Percentiles rank a stretch among this genome's conserved stretches.
Evolutionary conservation across 352 stramenopile genomes (phyloP).

Genomic region (Pythium utonaiense): DNA sequence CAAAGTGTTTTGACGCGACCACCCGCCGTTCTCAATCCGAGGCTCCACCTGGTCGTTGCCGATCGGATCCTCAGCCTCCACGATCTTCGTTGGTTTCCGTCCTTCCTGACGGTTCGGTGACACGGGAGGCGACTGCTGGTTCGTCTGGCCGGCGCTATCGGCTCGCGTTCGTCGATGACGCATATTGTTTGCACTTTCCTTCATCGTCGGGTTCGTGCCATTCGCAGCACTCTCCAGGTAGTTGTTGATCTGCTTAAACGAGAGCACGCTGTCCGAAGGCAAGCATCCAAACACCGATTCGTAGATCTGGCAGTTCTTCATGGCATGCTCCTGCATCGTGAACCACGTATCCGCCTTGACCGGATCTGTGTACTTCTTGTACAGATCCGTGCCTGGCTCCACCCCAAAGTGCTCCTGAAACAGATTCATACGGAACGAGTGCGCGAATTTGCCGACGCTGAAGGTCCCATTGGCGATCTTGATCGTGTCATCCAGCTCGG

Average conservation of each 20-base stretch:
- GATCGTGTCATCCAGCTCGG: conserved; percentile 56
- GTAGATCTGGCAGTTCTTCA: conserved; percentile 81
- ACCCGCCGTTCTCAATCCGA: conserved; percentile 5
- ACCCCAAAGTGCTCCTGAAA: conserved; percentile 85
- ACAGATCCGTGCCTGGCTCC: conserved; percentile 35
- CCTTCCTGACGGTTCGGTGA: conserved; percentile 2
- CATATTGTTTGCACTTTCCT: conserved; percentile 1
- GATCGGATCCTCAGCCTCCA: conserved; percentile 19
- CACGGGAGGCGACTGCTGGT: background rate
- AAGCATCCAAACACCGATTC: conserved; percentile 80
- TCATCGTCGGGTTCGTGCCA: background rate
- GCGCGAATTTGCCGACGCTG: conserved; percentile 73
- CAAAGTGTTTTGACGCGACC: conserved; percentile 1
- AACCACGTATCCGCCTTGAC: conserved; percentile 68
- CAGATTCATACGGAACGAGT: conserved; percentile 86
- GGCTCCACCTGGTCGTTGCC: conserved; percentile 15
- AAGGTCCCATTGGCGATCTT: conserved; percentile 40
- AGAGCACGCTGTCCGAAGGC: conserved; percentile 68
- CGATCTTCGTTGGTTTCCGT: conserved; percentile 12
- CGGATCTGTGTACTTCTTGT: conserved; percentile 61
- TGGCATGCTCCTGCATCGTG: conserved; percentile 81
- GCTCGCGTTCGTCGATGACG: conserved; percentile 15
- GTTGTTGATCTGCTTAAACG: conserved; percentile 66
- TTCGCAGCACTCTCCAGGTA: conserved; percentile 30
- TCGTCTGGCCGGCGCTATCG: background rate